Conservation (phyloP, 202 grass and related monocot genomes). For the Schoenoplectus triqueter region DNA sequence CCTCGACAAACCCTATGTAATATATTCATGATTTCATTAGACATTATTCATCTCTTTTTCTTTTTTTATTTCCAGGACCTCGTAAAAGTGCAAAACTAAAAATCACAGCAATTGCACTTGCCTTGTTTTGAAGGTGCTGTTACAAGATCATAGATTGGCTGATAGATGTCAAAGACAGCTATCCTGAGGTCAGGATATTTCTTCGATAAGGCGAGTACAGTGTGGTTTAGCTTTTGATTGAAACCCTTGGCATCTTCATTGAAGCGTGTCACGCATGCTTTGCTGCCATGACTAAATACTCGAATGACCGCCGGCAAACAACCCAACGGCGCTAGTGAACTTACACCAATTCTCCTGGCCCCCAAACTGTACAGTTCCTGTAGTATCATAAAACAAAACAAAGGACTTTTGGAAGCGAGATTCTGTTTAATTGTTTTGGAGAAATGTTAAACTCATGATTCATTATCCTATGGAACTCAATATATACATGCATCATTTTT, state of each 20-base stretch:
- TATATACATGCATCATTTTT: no score
- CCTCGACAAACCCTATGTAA: constrained; percentile 58
- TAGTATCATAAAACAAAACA: not conserved
- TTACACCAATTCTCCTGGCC: constrained; percentile 71
- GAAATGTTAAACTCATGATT: no score
- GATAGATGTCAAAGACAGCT: constrained; percentile 75
- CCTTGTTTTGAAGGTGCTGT: constrained; percentile 52
- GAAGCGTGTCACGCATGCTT: constrained; percentile 52
- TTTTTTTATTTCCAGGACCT: no score
- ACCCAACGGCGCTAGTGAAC: constrained; percentile 67
- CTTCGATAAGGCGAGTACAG: constrained; percentile 43
- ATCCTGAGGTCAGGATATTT: constrained; percentile 52
- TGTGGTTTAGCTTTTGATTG: constrained; percentile 70
- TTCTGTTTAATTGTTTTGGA: not conserved
- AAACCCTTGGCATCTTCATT: constrained; percentile 65
- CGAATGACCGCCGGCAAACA: constrained; percentile 65
- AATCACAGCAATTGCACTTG: not conserved
- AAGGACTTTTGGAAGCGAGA: not conserved
- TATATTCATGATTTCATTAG: constrained; percentile 6
- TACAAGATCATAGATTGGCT: constrained; percentile 52
- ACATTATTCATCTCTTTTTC: not conserved
- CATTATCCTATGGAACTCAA: no score
- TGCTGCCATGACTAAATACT: constrained; percentile 50
- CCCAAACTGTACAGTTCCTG: constrained; percentile 66
- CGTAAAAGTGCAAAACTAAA: no score